Percentiles rank a stretch among this genome's conserved stretches.
Conservation (phyloP, 2,329 filamentous ascomycete genomes). For the Pseudogymnoascus verrucosus region DNA sequence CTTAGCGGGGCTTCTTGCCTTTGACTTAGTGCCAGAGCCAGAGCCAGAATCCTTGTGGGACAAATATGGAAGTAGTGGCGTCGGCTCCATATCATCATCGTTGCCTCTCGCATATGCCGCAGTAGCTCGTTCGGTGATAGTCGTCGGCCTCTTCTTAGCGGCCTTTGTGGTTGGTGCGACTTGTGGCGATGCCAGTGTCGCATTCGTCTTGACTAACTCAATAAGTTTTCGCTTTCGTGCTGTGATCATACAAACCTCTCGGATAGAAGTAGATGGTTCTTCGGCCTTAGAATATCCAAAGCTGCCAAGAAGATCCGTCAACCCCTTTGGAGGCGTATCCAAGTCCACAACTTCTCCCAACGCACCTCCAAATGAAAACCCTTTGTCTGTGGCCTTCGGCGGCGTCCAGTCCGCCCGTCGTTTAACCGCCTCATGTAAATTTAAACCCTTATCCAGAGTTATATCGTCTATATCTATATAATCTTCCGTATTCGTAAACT, state of each 20-base stretch:
- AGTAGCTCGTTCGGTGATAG: conserved; percentile 70
- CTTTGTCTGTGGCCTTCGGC: conserved; percentile 35
- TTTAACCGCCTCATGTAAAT: conserved; percentile 37
- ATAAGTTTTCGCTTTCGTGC: conserved; percentile 50
- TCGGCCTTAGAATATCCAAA: conserved; percentile 32
- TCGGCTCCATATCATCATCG: conserved; percentile 27
- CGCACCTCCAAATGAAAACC: conserved; percentile 3
- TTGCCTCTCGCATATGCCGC: conserved; percentile 51
- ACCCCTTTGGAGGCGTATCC: background rate
- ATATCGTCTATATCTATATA: conserved; percentile 2
- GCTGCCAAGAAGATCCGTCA: conserved; percentile 28
- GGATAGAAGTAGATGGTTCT: conserved; percentile 12
- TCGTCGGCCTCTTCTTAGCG: conserved; percentile 62
- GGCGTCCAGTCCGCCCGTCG: conserved; percentile 63
- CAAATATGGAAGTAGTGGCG: conserved; percentile 42
- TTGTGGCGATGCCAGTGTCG: conserved; percentile 19
- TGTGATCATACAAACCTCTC: conserved; percentile 9
- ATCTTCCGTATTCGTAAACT: conserved; percentile 3
- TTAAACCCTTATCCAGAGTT: conserved; percentile 12
- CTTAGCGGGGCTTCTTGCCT: conserved; percentile 21
- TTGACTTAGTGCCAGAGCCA: conserved; percentile 14
- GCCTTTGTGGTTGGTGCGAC: conserved; percentile 42
- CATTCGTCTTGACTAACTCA: conserved; percentile 38
- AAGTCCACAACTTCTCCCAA: background rate
- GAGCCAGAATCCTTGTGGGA: conserved; percentile 13